A percentile compares a stretch with the other conserved stretches of the same genome.
phyloP scores from a whole-genome alignment of 2,329 filamentous ascomycete genomes.

The Diaporthe amygdali region DNA sequence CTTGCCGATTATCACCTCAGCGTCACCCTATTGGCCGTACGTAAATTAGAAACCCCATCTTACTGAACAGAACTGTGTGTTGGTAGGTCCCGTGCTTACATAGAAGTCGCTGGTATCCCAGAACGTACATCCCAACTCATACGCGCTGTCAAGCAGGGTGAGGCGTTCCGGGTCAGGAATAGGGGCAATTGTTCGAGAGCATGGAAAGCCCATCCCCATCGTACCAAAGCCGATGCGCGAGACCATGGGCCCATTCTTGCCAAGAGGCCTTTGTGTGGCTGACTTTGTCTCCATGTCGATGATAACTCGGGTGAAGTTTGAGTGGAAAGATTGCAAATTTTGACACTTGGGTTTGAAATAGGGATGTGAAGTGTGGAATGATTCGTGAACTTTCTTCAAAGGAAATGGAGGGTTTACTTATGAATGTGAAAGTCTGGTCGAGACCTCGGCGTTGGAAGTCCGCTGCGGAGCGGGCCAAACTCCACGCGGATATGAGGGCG shows the following conservation, averaged over 20 bases:
- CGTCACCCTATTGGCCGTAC: conserved; percentile 37
- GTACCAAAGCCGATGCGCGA: conserved; percentile 33
- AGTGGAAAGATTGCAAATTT: too few species aligned
- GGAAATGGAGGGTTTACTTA: neutral
- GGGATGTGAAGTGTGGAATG: too few species aligned
- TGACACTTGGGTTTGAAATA: too few species aligned
- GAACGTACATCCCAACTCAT: conserved; percentile 49
- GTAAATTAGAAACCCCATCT: fast-evolving
- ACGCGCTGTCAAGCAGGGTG: conserved; percentile 54
- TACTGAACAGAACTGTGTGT: fast-evolving
- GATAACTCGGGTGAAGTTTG: neutral
- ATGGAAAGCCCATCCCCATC: conserved; percentile 32
- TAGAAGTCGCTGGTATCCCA: conserved; percentile 28
- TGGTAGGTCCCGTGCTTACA: neutral
- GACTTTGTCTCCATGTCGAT: neutral
- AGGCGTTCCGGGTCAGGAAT: conserved; percentile 56
- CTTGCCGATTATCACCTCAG: conserved; percentile 47
- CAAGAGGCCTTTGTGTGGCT: conserved; percentile 23
- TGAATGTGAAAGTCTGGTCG: neutral
- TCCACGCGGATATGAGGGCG: neutral
- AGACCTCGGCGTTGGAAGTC: neutral
- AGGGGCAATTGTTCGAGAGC: neutral
- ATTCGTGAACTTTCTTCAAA: neutral
- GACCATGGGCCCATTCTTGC: conserved; percentile 30
- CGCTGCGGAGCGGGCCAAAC: neutral